Conservation (phyloP, 2,329 filamentous ascomycete genomes). For the Dactylonectria macrodidyma region DNA sequence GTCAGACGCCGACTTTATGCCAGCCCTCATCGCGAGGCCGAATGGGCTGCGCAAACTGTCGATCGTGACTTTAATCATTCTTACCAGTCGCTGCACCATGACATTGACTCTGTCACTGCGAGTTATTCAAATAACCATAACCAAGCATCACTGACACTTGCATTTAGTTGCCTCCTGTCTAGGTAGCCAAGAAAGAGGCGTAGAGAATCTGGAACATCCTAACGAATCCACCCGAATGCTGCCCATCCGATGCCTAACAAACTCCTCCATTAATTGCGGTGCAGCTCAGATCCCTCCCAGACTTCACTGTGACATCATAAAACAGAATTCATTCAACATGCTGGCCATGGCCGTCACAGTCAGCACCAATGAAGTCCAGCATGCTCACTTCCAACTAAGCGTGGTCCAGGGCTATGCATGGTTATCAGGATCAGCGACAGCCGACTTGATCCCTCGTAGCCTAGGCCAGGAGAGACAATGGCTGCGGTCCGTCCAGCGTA, state of each 20-base stretch:
- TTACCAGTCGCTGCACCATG: neutral
- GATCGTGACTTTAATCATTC: neutral
- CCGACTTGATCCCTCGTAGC: slow-evolving; percentile 13
- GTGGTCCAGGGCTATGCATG: neutral
- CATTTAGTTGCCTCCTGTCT: neutral
- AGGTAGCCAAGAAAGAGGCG: neutral
- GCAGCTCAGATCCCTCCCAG: neutral
- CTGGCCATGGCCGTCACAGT: slow-evolving; percentile 5
- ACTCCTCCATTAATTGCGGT: too few species aligned
- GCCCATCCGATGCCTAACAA: neutral
- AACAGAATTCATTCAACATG: neutral
- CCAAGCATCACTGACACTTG: neutral
- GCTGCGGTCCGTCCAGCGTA: slow-evolving; percentile 28
- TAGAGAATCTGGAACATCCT: neutral
- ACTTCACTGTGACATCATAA: slow-evolving; percentile 1
- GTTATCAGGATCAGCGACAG: slow-evolving; percentile 4
- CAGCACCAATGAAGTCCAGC: slow-evolving; percentile 5
- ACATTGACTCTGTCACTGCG: neutral
- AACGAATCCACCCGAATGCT: neutral
- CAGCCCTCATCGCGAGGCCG: slow-evolving; percentile 1
- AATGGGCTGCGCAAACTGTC: neutral
- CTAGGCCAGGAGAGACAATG: slow-evolving; percentile 27
- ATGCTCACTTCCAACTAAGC: neutral
- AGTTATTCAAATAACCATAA: neutral
- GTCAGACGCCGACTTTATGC: slow-evolving; percentile 15